Base-by-base conservation (phyloP, 164 flowering plant species). In the Berberis vulgaris region DNA sequence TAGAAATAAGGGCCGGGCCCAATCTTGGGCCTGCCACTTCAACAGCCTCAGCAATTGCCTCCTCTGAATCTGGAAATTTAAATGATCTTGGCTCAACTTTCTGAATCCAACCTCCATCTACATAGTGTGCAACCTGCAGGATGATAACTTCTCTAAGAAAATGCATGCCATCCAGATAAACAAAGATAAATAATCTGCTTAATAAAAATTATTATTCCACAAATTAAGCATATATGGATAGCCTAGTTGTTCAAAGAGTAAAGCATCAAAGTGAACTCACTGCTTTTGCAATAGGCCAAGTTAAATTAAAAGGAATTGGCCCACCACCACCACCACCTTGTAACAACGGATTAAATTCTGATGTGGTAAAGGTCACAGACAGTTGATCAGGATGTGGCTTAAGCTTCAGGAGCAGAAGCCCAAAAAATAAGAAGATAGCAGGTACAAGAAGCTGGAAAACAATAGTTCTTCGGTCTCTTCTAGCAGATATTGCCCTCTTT, bases 341-440 rank as follows among this genome's bases (percentile, higher is more conserved):
- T 73, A 95, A 73, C 47, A 89, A 67, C 71, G 99, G 99, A 84
- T 95, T 95, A 70, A 95, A 95, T 63, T 86, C 54, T 57, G 89
- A 83, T 64, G 97, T 95, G 68, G 99, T 86, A 61, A 91, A 74
- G 42, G 88, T 85, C 46, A 95, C 68, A 50, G 97, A 80, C 73
- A 53, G 72, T 82, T 86, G 94, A 74, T 95, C 97, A 73, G 97
- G 96, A 82, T 95, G 99, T 75, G 97, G 92, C 83, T 88, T 95
- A 56, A 95, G 88, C 74, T 78, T 71, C 59, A 95, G 85, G 57
- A 91, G 73, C 57, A 89, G 87, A 74, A 95, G 90, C 52, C 99
- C 99, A 68, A 87, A 69, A 64, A 91, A 59, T 80, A 95, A 78
- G 78, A 95, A 95, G 11, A 88, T 59, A 6, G 86, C 96, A 57